Evolutionary conservation across 2,329 filamentous ascomycete species (phyloP).

Genomic region (Cladosporium sp.): DNA sequence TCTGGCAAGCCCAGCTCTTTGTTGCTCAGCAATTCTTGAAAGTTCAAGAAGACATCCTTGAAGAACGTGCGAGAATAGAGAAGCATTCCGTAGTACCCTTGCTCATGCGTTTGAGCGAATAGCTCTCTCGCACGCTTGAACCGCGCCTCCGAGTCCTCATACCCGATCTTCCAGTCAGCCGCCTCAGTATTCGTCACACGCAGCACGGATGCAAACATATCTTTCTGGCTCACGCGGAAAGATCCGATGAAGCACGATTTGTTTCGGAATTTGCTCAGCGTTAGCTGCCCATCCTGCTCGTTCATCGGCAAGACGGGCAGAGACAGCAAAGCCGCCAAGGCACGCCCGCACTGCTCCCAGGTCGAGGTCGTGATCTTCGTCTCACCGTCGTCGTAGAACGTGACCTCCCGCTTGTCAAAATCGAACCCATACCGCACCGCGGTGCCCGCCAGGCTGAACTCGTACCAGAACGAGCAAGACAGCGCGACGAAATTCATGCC

Average conservation of each 20-base stretch:
- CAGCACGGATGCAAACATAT: slow-evolving; percentile 33
- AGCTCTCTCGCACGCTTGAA: slow-evolving; percentile 42
- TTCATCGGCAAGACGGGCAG: slow-evolving; percentile 19
- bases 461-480: slow-evolving; percentile 29
- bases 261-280: slow-evolving; percentile 24
- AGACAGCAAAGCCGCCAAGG: slow-evolving; percentile 29
- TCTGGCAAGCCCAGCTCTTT: slow-evolving; percentile 18
- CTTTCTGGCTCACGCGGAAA: slow-evolving; percentile 32
- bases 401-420: slow-evolving; percentile 20
- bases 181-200: slow-evolving; percentile 30
- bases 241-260: slow-evolving; percentile 27
- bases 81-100: slow-evolving; percentile 45
- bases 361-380: slow-evolving; percentile 29
- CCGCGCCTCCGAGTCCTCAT: slow-evolving; percentile 33
- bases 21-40: slow-evolving; percentile 29
- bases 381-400: slow-evolving; percentile 23
- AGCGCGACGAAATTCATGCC: slow-evolving; percentile 21
- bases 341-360: slow-evolving; percentile 28
- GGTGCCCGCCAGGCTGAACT: slow-evolving; percentile 20
- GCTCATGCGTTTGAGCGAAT: slow-evolving; percentile 37
- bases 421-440: slow-evolving; percentile 26
- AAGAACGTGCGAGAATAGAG: slow-evolving; percentile 53
- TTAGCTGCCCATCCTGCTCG: slow-evolving; percentile 12
- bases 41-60: slow-evolving; percentile 21
- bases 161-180: slow-evolving; percentile 31